phyloP scores from a whole-genome alignment of 1,284 basidiomycete species.

The Anthracocystis walkeri region DNA sequence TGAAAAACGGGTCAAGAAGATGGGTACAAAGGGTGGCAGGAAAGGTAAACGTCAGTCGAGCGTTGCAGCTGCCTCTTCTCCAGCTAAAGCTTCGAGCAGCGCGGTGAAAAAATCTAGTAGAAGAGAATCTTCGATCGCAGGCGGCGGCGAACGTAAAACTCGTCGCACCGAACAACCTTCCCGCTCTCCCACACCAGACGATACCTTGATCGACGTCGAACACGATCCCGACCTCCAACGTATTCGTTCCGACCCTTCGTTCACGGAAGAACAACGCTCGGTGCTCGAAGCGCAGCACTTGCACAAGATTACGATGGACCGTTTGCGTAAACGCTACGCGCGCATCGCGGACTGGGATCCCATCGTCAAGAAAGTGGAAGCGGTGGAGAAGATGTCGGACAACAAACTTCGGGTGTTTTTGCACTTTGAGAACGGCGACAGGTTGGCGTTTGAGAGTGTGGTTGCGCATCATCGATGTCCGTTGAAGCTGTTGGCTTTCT shows the following conservation, averaged over 20 bases:
- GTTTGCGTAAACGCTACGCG: slow-evolving; percentile 38
- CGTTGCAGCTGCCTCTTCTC: neutral
- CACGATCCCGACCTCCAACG: slow-evolving; percentile 18
- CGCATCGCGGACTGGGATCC: slow-evolving; percentile 56
- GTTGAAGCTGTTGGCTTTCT: slow-evolving; percentile 53
- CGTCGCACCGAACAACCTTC: slow-evolving; percentile 3
- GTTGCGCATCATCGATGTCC: slow-evolving; percentile 53
- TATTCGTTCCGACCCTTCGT: slow-evolving; percentile 26
- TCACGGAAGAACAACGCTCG: slow-evolving; percentile 21
- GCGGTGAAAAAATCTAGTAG: neutral
- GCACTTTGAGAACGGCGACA: slow-evolving; percentile 41
- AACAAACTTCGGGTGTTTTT: slow-evolving; percentile 47
- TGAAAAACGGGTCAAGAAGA: slow-evolving; percentile 28
- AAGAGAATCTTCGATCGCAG: slow-evolving; percentile 2
- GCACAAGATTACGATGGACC: slow-evolving; percentile 25
- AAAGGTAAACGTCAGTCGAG: slow-evolving; percentile 25
- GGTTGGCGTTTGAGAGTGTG: slow-evolving; percentile 42
- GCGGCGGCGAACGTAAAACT: slow-evolving; percentile 1
- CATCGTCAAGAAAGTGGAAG: slow-evolving; percentile 46
- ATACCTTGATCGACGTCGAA: slow-evolving; percentile 10
- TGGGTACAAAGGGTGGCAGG: slow-evolving; percentile 29
- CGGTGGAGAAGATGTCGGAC: slow-evolving; percentile 43
- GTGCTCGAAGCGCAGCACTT: slow-evolving; percentile 39
- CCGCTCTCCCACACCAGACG: slow-evolving; percentile 17
- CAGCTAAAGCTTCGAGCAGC: neutral